Evolutionary conservation across 163 green algal species (phyloP), one percentile per base, ranked within the genome.

Genomic region (Trebouxia gelatinosa): DNA sequence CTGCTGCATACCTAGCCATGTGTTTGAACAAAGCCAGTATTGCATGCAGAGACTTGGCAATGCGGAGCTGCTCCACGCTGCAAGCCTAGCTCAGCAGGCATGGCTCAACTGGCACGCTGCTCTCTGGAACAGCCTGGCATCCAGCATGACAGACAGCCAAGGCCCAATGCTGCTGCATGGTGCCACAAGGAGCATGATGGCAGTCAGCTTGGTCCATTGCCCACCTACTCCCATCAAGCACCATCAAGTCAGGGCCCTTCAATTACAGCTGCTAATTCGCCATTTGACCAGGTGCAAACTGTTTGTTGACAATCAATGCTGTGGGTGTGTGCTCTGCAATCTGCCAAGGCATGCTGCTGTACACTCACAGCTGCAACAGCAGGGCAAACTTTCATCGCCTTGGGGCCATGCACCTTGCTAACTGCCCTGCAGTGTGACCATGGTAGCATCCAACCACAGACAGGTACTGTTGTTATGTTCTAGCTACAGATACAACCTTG

Each of bases 211-310:
- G 7, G 26, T 29, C 11, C 50, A 31, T 9, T 51, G 13, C 1
- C 19, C 76, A 2, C 5, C 48, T 11, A 80, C 77, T 19, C 57
- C 79, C 16, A 78, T 83, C n/a, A 62, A 39, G 6, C 65, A 81
- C 16, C 77, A 80, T 34, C 57, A 68, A 2, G 82, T 84, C n/a
- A 84, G 85, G 16, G 78, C 93, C 66, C 77, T 87, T 70, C 92
- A 97, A 84, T 90, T 97, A 26, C 81, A 86, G 64, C 64, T 93
- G 37, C 89, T 89, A 0, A 80, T 80, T 1, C 81, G 88, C 13
- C 82, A 90, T 32, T 35, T 74, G 37, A 26, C 46, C 48, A 78
- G 77, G 66, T 71, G 26, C 16, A 1, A 54, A 3, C 9, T 37
- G 1, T 23, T 0, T 34, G 13, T n/a, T n/a, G n/a, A n/a, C n/a